Evolutionary conservation across 2,329 filamentous ascomycete genomes (phyloP).

Genomic region (Epichloe bromicola): DNA sequence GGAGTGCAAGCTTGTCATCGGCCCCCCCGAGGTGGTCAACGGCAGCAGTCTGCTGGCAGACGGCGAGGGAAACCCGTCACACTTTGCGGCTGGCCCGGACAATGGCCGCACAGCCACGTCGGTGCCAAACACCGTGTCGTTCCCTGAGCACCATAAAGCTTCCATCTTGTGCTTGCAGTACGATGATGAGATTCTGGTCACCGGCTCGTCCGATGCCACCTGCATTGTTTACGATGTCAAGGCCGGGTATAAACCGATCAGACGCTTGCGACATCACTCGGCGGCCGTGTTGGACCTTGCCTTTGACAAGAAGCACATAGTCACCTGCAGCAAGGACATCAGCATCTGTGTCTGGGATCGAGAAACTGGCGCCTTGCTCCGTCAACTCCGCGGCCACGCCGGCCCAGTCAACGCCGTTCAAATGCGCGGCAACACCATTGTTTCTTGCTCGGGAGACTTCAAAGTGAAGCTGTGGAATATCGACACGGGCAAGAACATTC

Average conservation of each 20-base stretch:
- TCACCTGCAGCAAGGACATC: conserved; percentile 93
- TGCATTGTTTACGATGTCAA: conserved; percentile 86
- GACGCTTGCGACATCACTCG: conserved; percentile 63
- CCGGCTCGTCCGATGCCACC: conserved; percentile 81
- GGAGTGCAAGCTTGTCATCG: conserved; percentile 75
- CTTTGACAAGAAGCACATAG: conserved; percentile 83
- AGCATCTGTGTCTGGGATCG: conserved; percentile 94
- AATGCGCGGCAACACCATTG: conserved; percentile 81
- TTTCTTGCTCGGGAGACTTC: conserved; percentile 89
- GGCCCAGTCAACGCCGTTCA: conserved; percentile 96
- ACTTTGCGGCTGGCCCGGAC: conserved; percentile 43
- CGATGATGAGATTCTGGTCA: conserved; percentile 84
- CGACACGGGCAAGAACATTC: conserved; percentile 73
- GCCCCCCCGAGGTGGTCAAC: conserved; percentile 58
- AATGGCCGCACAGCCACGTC: conserved; percentile 32
- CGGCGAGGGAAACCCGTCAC: conserved; percentile 35
- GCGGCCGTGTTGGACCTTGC: conserved; percentile 89
- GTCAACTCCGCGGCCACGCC: conserved; percentile 70
- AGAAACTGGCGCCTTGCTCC: conserved; percentile 58
- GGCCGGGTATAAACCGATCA: conserved; percentile 65
- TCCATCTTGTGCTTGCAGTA: conserved; percentile 94
- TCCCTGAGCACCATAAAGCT: conserved; percentile 64
- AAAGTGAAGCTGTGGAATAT: conserved; percentile 93
- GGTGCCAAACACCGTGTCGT: conserved; percentile 42
- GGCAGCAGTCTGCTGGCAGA: conserved; percentile 37